Base-by-base conservation (phyloP, 345 rosid genomes). In the Citrus trifoliata region DNA sequence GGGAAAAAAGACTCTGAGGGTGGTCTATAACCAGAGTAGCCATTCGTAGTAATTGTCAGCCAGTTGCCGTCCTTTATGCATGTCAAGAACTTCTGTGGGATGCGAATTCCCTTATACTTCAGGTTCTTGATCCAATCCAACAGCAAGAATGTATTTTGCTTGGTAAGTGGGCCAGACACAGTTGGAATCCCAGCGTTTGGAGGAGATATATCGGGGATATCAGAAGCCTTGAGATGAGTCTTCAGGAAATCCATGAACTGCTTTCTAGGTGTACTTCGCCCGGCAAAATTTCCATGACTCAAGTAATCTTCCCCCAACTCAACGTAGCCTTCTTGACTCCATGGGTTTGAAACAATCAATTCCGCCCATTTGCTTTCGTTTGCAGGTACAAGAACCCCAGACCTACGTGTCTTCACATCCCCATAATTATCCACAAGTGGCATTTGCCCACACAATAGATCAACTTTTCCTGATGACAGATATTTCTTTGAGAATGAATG, bases 401-500 rank as follows among this genome's bases (percentile, higher is more conserved):
- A 35, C 35, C 83, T 67, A 5, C 0, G 24, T 4, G 64, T 85
- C 48, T 21, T 78, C 30, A 87, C 86, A 70, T 9, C 0, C 1
- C 94, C 88, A 61, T 86, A 87, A 71, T 79, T 88, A 77, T 93
- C 92, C 10, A 93, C 79, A 22, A 93, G 86, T 18, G 93, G 97
- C 88, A 90, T 81, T 12, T 8, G 48, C 16, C 63, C 16, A 72
- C 93, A 87, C 61, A 88, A 77, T n/a, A 8, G 0, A 18, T 2
- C 6, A 60, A 89, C 86, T 14, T 86, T 79, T 0, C 3, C 60
- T 8, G 3, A 38, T 4, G 90, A 74, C 51, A 92, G 62, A 78
- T 79, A 46, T 0, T 13, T 1, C 27, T 46, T 66, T 25, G 16
- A 40, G 60, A 24, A 40, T 1, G 96, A 93, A 63, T 86, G 89